A percentile compares a stretch with the other conserved stretches of the same genome.
Evolutionary conservation across 495 filamentous ascomycete species (phyloP).

Genomic region (Penicillium roqueforti): DNA sequence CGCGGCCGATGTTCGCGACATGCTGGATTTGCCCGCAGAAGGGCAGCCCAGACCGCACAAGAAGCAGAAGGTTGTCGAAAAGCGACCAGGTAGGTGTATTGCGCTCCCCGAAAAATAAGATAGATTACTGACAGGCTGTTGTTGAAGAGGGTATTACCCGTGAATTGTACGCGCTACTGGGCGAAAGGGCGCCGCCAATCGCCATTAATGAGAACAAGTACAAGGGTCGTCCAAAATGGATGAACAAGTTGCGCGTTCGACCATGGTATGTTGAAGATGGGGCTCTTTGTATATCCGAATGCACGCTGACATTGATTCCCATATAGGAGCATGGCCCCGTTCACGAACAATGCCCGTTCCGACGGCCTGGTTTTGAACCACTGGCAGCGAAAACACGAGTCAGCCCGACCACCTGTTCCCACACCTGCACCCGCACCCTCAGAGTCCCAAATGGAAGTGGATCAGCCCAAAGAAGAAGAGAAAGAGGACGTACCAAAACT

Average conservation of each 20-base stretch:
- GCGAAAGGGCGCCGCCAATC: conserved; percentile 65
- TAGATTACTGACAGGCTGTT: conserved; percentile 6
- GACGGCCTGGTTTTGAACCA: conserved; percentile 59
- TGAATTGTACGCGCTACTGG: conserved; percentile 61
- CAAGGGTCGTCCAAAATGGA: conserved; percentile 57
- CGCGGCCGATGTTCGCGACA: conserved; percentile 79
- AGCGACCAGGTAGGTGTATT: conserved; percentile 57
- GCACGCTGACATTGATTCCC: conserved; percentile 1
- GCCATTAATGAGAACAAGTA: conserved; percentile 63
- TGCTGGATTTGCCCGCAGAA: conserved; percentile 73
- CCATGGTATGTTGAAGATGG: conserved; percentile 44
- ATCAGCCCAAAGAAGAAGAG: conserved; percentile 26
- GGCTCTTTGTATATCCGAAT: background rate
- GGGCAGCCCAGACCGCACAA: conserved; percentile 62
- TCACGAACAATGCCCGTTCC: conserved; percentile 55
- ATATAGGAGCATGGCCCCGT: conserved; percentile 50
- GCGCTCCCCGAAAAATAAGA: background rate
- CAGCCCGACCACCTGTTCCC: conserved; percentile 30
- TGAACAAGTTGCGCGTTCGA: conserved; percentile 50
- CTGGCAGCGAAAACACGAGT: conserved; percentile 53
- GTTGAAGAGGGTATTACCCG: conserved; percentile 68
- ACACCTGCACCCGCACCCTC: conserved; percentile 23
- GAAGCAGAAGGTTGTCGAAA: conserved; percentile 69
- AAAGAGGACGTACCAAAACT: conserved; percentile 34
- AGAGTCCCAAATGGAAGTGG: conserved; percentile 41